Evolutionary conservation across 176 grass and related monocot species (phyloP).

Genomic region (Calamus simplicifolius): DNA sequence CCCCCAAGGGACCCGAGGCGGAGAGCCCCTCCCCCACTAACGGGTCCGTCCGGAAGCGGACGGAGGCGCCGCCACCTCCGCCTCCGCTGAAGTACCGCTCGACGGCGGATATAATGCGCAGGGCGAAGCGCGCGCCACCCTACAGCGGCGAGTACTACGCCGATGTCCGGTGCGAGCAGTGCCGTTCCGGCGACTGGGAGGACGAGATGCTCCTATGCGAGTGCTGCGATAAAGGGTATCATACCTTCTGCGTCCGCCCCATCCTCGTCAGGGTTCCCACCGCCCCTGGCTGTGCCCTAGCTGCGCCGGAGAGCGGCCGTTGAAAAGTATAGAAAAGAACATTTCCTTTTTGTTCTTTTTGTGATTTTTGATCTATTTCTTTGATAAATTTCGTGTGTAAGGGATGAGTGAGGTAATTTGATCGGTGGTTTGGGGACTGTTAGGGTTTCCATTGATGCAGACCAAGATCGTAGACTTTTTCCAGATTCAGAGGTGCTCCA

Average conservation of each 20-base stretch:
- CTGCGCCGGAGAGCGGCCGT: conserved; percentile 32
- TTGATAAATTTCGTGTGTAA: no score
- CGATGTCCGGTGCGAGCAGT: conserved; percentile 44
- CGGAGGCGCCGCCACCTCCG: conserved; percentile 51
- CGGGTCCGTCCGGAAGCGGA: conserved; percentile 40
- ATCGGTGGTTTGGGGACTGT: conserved; percentile 7
- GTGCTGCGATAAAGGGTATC: conserved; percentile 58
- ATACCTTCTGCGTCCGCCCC: conserved; percentile 79
- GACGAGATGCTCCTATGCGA: conserved; percentile 85
- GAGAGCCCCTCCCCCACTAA: conserved; percentile 2
- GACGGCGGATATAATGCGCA: conserved; percentile 59
- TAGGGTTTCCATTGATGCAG: conserved; percentile 77
- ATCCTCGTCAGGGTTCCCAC: conserved; percentile 67
- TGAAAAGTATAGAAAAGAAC: conserved; percentile 31
- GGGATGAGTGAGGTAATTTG: not conserved
- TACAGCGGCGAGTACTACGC: conserved; percentile 20
- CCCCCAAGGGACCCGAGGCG: not conserved
- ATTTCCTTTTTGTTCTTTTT: no score
- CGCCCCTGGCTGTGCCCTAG: conserved; percentile 60
- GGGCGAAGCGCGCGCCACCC: conserved; percentile 20
- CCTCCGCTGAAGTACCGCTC: conserved; percentile 46
- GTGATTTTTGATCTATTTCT: no score
- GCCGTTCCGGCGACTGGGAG: conserved; percentile 68
- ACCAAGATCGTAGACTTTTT: conserved; percentile 95
- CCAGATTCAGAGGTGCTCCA: conserved; percentile 47